Percentiles rank a stretch among this genome's conserved stretches.
Evolutionary conservation across 805 yeast genomes (phyloP).

Genomic region (Blastobotrys peoriensis): DNA sequence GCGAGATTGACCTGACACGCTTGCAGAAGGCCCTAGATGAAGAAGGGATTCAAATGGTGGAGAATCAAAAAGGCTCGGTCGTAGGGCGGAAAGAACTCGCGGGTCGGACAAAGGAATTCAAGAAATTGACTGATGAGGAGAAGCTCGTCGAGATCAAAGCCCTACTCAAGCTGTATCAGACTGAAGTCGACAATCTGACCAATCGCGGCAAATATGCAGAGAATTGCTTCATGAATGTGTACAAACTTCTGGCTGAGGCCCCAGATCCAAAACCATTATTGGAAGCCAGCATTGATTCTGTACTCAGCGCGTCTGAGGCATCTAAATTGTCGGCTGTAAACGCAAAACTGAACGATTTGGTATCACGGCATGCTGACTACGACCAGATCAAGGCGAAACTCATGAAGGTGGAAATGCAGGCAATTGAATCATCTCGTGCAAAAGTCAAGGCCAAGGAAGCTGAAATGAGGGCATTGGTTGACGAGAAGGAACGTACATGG

Average conservation of each 20-base stretch:
- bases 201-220: conserved; percentile 72
- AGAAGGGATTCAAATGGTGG: conserved; percentile 66
- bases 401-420: conserved; percentile 51
- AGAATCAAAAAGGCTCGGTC: conserved; percentile 60
- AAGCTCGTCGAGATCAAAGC: conserved; percentile 60
- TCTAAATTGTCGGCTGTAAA: conserved; percentile 48
- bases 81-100: conserved; percentile 73
- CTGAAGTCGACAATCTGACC: conserved; percentile 79
- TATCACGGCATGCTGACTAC: conserved; percentile 68
- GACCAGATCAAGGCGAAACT: conserved; percentile 64
- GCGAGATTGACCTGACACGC: conserved; percentile 60
- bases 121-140: conserved; percentile 59
- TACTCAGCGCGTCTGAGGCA: conserved; percentile 48
- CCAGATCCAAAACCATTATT: conserved; percentile 88
- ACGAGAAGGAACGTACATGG: conserved; percentile 74
- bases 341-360: conserved; percentile 40
- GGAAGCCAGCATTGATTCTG: conserved; percentile 61
- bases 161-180: conserved; percentile 73
- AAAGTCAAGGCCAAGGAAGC: conserved; percentile 65
- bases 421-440: conserved; percentile 48
- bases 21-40: conserved; percentile 70
- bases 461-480: conserved; percentile 59
- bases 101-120: conserved; percentile 76
- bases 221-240: conserved; percentile 62
- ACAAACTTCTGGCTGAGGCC: conserved; percentile 74